Evolutionary conservation across 2,329 filamentous ascomycete species (phyloP), one percentile per base, ranked within the genome.

Genomic region (Pseudogymnoascus sp.): DNA sequence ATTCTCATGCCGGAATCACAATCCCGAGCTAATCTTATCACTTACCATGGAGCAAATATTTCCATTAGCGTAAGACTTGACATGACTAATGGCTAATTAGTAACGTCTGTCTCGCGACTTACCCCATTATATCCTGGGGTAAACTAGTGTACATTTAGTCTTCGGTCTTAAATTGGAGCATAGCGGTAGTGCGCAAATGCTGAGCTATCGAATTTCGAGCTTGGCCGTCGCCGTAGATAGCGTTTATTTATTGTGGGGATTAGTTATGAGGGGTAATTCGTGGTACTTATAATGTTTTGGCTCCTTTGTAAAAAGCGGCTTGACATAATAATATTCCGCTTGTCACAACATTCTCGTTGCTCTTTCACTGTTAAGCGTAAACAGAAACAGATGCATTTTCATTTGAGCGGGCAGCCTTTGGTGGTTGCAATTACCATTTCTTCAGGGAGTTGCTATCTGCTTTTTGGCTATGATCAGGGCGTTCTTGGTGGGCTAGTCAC

Each of bases 391-490:
- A 40, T 40, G 39, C n/a, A 18, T 10, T 40, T 40, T 40, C 39
- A 40, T 18, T 40, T 40, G 7, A 18, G 39, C n/a, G 39, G 39
- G 10, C 39, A 18, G 39, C 39, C 39, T 40, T 40, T 40, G n/a
- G 39, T 40, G 39, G 39, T 40, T 40, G 86, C 86, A 65, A 84
- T 90, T 69, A 83, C 85, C 66, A 76, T 85, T 16, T 82, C 89
- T 69, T 87, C 87, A 62, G 87, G 87, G 70, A 83, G 85, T 62
- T 90, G 77, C 1, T 80, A 79, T 64, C 72, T 79, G 71, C 72
- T 79, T 60, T 79, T 80, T 59, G 78, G 78, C 6, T 78, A 74
- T 64, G 77, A 78, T 66, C 77, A 78, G 70, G 76, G 75, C 7
- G 68, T 78, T 3, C 74, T 77, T 74, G 75, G 74, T 61, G 75